Percentiles rank a stretch among this genome's conserved stretches.
These are phyloP conservation scores for Chenopodium formosanum DNA, from an alignment of 148 eudicot species.

Conservation along the genomic window DNA sequence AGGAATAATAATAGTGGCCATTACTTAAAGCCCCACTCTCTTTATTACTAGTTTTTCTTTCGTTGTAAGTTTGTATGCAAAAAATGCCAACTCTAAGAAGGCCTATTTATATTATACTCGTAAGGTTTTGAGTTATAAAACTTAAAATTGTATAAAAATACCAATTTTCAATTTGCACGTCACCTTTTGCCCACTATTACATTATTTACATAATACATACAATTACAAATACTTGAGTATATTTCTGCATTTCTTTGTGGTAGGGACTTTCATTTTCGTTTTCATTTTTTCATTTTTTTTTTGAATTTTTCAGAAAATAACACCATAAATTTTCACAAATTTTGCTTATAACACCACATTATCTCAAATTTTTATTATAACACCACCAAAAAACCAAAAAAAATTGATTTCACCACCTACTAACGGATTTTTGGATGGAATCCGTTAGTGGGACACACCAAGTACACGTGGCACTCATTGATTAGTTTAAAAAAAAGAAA, in stretches of 20 bases:
- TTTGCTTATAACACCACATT: too few relatives aligned
- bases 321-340: too few relatives aligned
- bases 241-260: slow-evolving; percentile 12
- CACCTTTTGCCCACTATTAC: slow-evolving; percentile 16
- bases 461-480: too few relatives aligned
- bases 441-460: too few relatives aligned
- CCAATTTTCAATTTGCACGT: slow-evolving; percentile 27
- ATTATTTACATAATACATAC: background rate
- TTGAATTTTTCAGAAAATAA: too few relatives aligned
- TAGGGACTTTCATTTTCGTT: slow-evolving; percentile 7
- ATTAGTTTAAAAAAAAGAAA: too few relatives aligned
- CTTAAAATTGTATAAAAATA: background rate
- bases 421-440: too few relatives aligned
- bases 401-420: too few relatives aligned
- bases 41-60: background rate
- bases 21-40: slow-evolving; percentile 8
- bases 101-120: too few relatives aligned
- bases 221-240: slow-evolving; percentile 4
- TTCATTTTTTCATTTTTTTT: background rate
- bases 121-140: too few relatives aligned
- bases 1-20: slow-evolving; percentile 7
- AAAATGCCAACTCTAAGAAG: slow-evolving; percentile 12
- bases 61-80: slow-evolving; percentile 12
- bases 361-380: too few relatives aligned
- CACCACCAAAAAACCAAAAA: too few relatives aligned